Evolutionary conservation across 1,284 basidiomycete genomes (phyloP), one percentile per base, ranked within the genome.

Genomic region (Pseudozyma thailandica): DNA sequence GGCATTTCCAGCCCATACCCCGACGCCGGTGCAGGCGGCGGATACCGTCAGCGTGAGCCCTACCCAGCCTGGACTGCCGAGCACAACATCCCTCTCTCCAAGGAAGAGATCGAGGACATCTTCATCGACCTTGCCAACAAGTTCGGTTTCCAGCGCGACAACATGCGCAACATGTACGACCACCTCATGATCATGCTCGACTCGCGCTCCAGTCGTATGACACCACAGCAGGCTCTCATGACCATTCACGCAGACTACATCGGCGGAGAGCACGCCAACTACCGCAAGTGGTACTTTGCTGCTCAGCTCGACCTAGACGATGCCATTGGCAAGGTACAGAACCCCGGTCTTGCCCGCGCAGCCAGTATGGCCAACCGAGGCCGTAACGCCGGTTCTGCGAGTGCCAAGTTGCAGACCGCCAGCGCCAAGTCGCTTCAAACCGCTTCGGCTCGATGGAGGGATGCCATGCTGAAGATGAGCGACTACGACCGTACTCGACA

Each of bases 231-330:
- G 83, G 95, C 95, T 3, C 68, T 82, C 45, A 1, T 87, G 96
- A 98, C 95, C 0, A 87, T 99, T 7, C 95, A 99, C 82, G 94
- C 95, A 64, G 95, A 98, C 84, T 98, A 98, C 85, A 98, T 99
- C 82, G 96, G 96, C 48, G 95, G 96, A 4, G 92, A 83, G 70
- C 82, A 83, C 53, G 82, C 81, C 39, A 83, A 83, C 66, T 83
- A 83, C 74, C 81, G 82, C 45, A 82, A 82, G 75, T 98, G 96
- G 95, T 99, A 99, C 86, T 99, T 98, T 85, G 96, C 95, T 18
- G 94, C 95, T 23, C 95, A 99, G 84, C 91, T 99, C 68, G 94
- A 98, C 83, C 89, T 98, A 41, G 96, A 99, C 85, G 95, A 98
- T 79, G 95, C 94, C 50, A 91, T 98, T 62, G 96, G 96, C 44